Evolutionary conservation across 2,329 filamentous ascomycete species (phyloP), one percentile per base, ranked within the genome.

Genomic region (Capronia americana): DNA sequence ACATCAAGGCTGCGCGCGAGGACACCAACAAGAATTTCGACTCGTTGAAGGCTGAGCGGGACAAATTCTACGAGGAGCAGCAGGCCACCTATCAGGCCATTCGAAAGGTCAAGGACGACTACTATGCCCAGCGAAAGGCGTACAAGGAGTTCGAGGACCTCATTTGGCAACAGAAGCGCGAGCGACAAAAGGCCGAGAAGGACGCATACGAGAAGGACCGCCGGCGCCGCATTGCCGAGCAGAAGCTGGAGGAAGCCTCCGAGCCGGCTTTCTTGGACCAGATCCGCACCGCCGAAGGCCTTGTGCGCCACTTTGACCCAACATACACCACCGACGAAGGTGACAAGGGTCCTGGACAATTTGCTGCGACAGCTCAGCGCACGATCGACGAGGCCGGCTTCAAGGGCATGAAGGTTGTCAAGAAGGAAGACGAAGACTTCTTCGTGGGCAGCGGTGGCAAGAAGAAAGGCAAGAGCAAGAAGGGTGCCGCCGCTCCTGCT

Each of bases 391-490:
- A 88, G 74, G 85, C 89, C n/a, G 89, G 84, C 63, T 85, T 97
- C 75, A 96, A 96, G 86, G 95, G 95, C 65, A 91, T 89, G 73
- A 89, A 88, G 77, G 84, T 98, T 46, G 81, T 92, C 67, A 90
- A 90, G 83, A 98, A 97, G 87, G 89, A 96, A 74, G 92, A 95
- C 56, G 94, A 97, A 50, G 90, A 92, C 70, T 96, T 96, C 83
- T 89, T 95, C 69, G 84, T 85, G 50, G 87, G 87, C 46, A 82
- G 88, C 63, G 90, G 90, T 57, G 88, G 88, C 65, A 91, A 90
- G 83, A 96, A 92, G 82, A 86, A 86, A 75, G 82, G 73, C 65
- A 77, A 75, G 60, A 75, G 75, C 62, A 73, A 77, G 69, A 78
- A 80, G 64, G 82, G 82, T 61, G 80, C 84, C 41, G 79, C 83